Percentiles rank a stretch among this genome's conserved stretches.
These are phyloP conservation scores for Globisporangium middletonii DNA, from an alignment of 352 stramenopile genomes.

Conservation along the genomic window DNA sequence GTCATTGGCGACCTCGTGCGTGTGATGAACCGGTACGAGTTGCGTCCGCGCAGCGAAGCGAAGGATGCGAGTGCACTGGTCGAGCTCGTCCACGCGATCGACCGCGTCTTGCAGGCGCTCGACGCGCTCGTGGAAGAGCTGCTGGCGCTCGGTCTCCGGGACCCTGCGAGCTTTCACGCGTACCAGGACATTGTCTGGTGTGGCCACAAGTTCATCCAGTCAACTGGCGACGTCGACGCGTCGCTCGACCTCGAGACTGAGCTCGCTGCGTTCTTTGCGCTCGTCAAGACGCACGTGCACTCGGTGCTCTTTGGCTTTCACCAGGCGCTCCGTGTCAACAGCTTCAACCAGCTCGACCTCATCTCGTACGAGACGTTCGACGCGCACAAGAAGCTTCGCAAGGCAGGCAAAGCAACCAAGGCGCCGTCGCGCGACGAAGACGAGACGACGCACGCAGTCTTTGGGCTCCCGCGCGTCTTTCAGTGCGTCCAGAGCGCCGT, in stretches of 20 bases:
- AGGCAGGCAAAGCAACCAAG: conserved; percentile 12
- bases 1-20: conserved; percentile 50
- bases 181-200: conserved; percentile 88
- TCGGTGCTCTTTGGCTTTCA: conserved; percentile 69
- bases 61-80: neutral
- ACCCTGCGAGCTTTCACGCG: conserved; percentile 56
- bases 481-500: conserved; percentile 49
- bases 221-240: conserved; percentile 10
- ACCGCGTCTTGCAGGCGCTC: conserved; percentile 29
- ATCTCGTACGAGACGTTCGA: conserved; percentile 73
- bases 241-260: conserved; percentile 17
- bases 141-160: conserved; percentile 46
- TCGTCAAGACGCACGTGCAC: conserved; percentile 66
- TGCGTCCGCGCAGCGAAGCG: conserved; percentile 1
- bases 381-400: conserved; percentile 51
- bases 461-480: conserved; percentile 49
- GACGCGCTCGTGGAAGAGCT: conserved; percentile 52
- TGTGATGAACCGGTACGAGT: conserved; percentile 48
- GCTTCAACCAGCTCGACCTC: conserved; percentile 70
- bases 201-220: conserved; percentile 45
- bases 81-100: conserved; percentile 20
- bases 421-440: conserved; percentile 25
- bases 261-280: conserved; percentile 35
- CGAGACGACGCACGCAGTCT: conserved; percentile 36
- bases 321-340: conserved; percentile 70